Conservation (phyloP, 139 green algal genomes). For the Haematococcus sp. region DNA sequence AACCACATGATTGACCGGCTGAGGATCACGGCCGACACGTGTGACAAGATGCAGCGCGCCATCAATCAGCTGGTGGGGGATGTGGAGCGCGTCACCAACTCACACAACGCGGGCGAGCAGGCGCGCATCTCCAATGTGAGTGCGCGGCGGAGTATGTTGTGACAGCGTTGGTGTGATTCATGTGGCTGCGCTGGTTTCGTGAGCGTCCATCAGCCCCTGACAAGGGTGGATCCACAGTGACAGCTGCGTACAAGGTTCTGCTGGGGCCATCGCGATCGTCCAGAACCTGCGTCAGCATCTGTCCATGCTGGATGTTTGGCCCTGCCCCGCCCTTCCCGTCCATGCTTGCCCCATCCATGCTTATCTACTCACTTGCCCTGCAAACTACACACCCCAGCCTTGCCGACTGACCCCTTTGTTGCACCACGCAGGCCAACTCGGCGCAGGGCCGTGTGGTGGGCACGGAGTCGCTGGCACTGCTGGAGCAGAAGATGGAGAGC, state of each 20-base stretch:
- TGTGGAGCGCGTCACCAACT: background rate
- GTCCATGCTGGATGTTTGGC: too few species aligned
- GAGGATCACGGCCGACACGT: background rate
- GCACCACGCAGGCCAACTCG: too few species aligned
- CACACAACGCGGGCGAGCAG: conserved; percentile 1
- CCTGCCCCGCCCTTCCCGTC: too few species aligned
- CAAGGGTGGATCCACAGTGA: too few species aligned
- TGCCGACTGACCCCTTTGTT: too few species aligned
- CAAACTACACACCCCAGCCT: too few species aligned
- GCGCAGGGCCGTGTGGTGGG: background rate
- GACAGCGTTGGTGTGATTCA: background rate
- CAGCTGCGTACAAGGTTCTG: too few species aligned
- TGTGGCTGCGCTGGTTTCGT: background rate
- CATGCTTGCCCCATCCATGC: too few species aligned
- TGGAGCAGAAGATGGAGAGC: conserved; percentile 3
- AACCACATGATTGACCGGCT: conserved; percentile 17
- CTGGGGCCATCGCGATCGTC: too few species aligned
- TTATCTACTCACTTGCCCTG: too few species aligned
- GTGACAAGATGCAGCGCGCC: conserved; percentile 9
- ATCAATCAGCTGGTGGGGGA: conserved; percentile 13
- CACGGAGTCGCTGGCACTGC: background rate
- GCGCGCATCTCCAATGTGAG: background rate
- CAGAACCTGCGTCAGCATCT: too few species aligned
- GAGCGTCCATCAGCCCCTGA: too few species aligned
- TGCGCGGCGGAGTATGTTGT: background rate